Evolutionary conservation across 768 basidiomycete species (phyloP).

Genomic region (Inosperma sp.): DNA sequence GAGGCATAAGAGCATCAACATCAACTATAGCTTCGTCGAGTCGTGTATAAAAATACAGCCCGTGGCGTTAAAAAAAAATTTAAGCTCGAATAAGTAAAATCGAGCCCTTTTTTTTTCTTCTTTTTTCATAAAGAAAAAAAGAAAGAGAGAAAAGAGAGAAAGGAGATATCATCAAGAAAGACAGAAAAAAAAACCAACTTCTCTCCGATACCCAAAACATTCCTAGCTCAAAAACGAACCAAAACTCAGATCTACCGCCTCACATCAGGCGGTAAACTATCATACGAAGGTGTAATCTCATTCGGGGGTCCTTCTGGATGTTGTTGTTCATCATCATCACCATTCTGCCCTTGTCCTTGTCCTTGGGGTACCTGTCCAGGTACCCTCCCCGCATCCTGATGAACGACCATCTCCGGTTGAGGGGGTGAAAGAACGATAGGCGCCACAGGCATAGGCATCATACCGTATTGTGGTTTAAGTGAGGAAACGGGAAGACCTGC

Average conservation of each 20-base stretch:
- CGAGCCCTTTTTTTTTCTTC: too few species aligned
- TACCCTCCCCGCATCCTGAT: slow-evolving; percentile 26
- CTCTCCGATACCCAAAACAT: slow-evolving; percentile 32
- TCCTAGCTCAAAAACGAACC: not conserved
- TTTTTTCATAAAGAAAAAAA: too few species aligned
- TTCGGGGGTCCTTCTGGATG: slow-evolving; percentile 3
- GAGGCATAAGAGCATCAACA: too few species aligned
- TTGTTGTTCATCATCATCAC: slow-evolving; percentile 4
- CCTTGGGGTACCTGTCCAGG: too few species aligned
- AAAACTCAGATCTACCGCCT: slow-evolving; percentile 10
- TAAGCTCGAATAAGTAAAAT: too few species aligned
- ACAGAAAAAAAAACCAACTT: slow-evolving; percentile 18
- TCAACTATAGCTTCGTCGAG: too few species aligned
- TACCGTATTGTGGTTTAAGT: too few species aligned
- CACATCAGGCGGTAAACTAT: slow-evolving; percentile 15
- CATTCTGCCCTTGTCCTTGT: slow-evolving; percentile 11
- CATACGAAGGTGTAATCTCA: slow-evolving; percentile 25
- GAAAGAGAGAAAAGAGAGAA: slow-evolving; percentile 44
- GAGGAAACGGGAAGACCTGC: too few species aligned
- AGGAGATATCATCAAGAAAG: not conserved
- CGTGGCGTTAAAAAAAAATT: too few species aligned
- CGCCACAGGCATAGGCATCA: slow-evolving; percentile 7
- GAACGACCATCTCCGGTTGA: too few species aligned
- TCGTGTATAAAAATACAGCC: too few species aligned
- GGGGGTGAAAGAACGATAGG: slow-evolving; percentile 18